Evolutionary conservation across 192 early-diverging fungal genomes (phyloP).

Genomic region (Linnemannia elongata): DNA sequence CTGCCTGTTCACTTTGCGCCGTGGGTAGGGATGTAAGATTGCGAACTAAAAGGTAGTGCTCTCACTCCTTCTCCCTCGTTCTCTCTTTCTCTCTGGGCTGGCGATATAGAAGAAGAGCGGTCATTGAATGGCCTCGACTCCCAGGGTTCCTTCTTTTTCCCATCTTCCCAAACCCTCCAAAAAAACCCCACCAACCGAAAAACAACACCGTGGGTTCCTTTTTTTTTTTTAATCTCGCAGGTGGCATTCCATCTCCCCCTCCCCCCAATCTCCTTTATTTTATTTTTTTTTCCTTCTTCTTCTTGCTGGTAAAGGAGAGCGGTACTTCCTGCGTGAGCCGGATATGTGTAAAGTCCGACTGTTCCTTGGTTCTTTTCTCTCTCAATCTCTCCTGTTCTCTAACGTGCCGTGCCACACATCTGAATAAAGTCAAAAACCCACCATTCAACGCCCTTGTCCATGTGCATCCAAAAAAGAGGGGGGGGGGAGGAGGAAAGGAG

Average conservation of each 20-base stretch:
- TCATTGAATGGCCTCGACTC: constrained; percentile 4
- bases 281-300: not conserved
- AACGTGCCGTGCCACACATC: not conserved
- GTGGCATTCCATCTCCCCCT: not conserved
- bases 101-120: not conserved
- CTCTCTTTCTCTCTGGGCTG: not conserved
- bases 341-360: not conserved
- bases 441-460: not conserved
- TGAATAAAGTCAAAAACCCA: not conserved
- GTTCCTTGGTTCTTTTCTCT: not conserved
- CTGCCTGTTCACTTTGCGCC: not conserved
- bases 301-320: not conserved
- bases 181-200: not conserved
- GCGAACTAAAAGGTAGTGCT: constrained; percentile 4
- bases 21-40: not conserved
- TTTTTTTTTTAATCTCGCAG: constrained; percentile 11
- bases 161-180: too few species aligned
- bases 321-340: not conserved
- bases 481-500: too few species aligned
- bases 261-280: not conserved
- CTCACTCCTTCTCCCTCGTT: not conserved
- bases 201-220: not conserved
- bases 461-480: constrained; percentile 1
- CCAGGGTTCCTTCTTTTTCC: not conserved
- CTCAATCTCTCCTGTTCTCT: not conserved